Base-by-base conservation (phyloP, 2,329 filamentous ascomycete genomes). In the Colletotrichum chlorophyti region DNA sequence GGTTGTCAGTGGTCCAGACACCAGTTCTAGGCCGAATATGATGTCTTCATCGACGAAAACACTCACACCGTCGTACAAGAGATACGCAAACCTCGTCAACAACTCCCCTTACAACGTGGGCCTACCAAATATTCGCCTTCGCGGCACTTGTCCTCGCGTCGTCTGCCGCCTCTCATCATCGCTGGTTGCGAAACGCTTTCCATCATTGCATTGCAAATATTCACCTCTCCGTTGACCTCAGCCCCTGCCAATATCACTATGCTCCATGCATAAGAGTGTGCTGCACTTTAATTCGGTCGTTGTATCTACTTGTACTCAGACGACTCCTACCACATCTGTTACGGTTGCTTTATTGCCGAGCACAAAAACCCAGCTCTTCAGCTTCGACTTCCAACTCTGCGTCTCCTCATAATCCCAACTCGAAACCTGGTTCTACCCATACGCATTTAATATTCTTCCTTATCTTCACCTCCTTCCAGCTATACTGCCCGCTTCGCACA, bases 1-100 rank as follows among this genome's bases (percentile, higher is more conserved):
- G 51, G 43, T 35, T 60, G 38, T 45, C 38, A 21, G 24, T 38
- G 57, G 57, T 43, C 51, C 57, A 45, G 55, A 43, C 51, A 45
- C 46, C 31, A 41, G 27, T 55, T 19, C 34, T 55, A 43, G 45
- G n/a, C 35, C 31, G 26, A 57, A 43, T 38, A 55, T 60, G 57
- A 60, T 60, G 57, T 60, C 51, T 55, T 41, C 14, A 43, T 57
- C 15, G 57, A 59, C 55, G 51, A 60, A 60, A 55, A 60, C 57
- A 60, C 57, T 55, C 51, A 40, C n/a, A 27, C 41, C 50, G 32
- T 54, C 35, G 29, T 26, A 15, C 12, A 23, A 26, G n/a, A 45
- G 37, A 54, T 54, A 49, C 42, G 29, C 55, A 38, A n/a, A 49
- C 43, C 50, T 54, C 37, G 21, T 54, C 38, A 32, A 24, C 32